Conservation (phyloP, 805 yeast genomes). For the Ogataea methanolica region DNA sequence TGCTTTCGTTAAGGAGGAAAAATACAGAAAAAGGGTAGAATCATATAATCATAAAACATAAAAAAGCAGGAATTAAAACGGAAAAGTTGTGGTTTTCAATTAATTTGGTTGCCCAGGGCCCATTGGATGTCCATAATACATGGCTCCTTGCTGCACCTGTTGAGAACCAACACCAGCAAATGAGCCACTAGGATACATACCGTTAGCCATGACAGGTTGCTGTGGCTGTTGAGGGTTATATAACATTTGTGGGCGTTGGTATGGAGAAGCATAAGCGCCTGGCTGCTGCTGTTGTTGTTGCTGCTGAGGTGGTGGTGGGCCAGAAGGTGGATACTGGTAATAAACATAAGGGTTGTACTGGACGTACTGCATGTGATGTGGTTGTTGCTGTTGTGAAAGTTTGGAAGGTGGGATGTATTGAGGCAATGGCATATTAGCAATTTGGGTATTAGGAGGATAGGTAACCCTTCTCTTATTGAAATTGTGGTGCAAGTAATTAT, state of each 20-base stretch:
- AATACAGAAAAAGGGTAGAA: too few relatives aligned
- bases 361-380: constrained; percentile 6
- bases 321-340: constrained; percentile 16
- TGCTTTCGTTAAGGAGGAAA: too few relatives aligned
- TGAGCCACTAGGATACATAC: constrained; percentile 1
- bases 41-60: too few relatives aligned
- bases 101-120: too few relatives aligned
- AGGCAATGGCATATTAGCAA: constrained; percentile 1
- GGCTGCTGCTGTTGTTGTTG: neutral
- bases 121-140: too few relatives aligned
- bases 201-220: constrained; percentile 1
- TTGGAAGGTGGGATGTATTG: constrained; percentile 2
- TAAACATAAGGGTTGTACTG: constrained; percentile 18
- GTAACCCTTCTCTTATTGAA: constrained; percentile 15
- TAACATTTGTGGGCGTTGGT: neutral
- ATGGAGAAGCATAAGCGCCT: neutral
- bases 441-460: constrained; percentile 7
- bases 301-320: neutral
- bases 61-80: too few relatives aligned
- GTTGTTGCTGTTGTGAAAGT: constrained; percentile 1
- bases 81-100: too few relatives aligned
- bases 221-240: neutral
- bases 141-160: neutral
- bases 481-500: constrained; percentile 20
- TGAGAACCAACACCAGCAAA: neutral